Evolutionary conservation across 2,329 filamentous ascomycete species (phyloP).

Genomic region (Neospermospora avenae): DNA sequence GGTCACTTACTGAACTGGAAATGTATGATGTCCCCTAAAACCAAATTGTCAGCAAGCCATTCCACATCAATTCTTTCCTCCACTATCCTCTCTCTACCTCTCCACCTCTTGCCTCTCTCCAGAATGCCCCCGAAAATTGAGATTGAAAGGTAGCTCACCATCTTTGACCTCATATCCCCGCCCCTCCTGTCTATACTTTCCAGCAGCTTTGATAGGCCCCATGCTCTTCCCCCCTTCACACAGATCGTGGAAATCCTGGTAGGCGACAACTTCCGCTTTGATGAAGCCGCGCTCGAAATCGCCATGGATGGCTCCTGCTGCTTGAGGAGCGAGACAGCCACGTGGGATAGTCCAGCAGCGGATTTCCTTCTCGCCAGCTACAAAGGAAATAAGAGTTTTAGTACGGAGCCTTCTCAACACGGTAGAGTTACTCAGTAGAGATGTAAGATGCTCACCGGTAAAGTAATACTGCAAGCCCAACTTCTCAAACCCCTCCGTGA

Average conservation of each 20-base stretch:
- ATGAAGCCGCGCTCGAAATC: conserved; percentile 46
- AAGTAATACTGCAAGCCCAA: conserved; percentile 46
- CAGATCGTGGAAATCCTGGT: conserved; percentile 44
- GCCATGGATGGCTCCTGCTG: conserved; percentile 38
- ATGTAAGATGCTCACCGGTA: conserved; percentile 26
- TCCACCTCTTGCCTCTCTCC: not conserved
- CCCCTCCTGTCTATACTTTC: conserved; percentile 45
- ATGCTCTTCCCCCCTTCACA: conserved; percentile 44
- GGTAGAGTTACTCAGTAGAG: not conserved
- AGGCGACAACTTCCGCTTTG: conserved; percentile 45
- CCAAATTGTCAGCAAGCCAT: not conserved
- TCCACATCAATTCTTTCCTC: conserved; percentile 37
- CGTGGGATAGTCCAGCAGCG: conserved; percentile 43
- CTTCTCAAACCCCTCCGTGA: conserved; percentile 44
- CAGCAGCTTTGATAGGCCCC: conserved; percentile 44
- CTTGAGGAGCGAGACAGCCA: conserved; percentile 41
- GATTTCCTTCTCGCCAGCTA: conserved; percentile 45
- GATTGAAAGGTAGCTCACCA: no score
- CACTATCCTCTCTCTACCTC: conserved; percentile 23
- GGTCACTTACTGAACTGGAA: conserved; percentile 43
- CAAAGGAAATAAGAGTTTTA: no score
- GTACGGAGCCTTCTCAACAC: no score
- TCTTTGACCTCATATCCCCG: conserved; percentile 38
- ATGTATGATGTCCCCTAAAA: conserved; percentile 40
- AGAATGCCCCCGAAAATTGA: conserved; percentile 17